Base-by-base conservation (phyloP, 2,329 filamentous ascomycete genomes). In the Pyrenophora tritici-repentis region DNA sequence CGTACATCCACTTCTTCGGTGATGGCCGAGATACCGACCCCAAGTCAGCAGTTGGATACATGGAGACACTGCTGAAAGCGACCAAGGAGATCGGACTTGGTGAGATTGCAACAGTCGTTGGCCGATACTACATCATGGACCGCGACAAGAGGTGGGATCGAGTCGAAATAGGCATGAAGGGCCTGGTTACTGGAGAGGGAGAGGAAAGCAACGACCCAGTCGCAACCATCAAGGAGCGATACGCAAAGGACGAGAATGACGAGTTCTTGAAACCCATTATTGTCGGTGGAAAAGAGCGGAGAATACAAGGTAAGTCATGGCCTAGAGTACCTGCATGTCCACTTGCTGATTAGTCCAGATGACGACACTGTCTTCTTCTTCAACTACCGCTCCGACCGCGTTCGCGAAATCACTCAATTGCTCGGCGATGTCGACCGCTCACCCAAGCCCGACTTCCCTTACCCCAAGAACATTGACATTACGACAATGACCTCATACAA, bases 401-500 rank as follows among this genome's bases (percentile, higher is more conserved):
- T 93, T 45, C 90, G 94, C 66, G 94, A 99, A 77, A 89, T 99
- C 74, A 96, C 91, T 42, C 94, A 97, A 79, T 83, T 99, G 37
- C 81, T 99, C 47, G 94, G 94, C 65, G 89, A 89, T 74, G 87
- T 93, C 71, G 94, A 99, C 80, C 90, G 91, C 70, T 96, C 91
- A 18, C 91, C 92, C 48, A 84, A 85, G 63, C 90, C 92, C 62
- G 90, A 97, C 76, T 96, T 97, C 82, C 83, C 89, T 39, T 97
- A 92, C 81, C 94, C 94, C 66, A 91, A 95, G 79, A 86, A 96
- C 78, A 89, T 87, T 68, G 72, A 83, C 66, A 82, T 99, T 58
- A 92, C 91, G 58, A 99, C 93, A 75, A 99, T 99, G 94, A 99
- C 94, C 45, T 90, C 90, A 72, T 99, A 99, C 84, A 99, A 99